A percentile compares a stretch with the other conserved stretches of the same genome.
These are phyloP conservation scores for Neurospora sp. DNA, from an alignment of 495 filamentous ascomycete species.

Conservation along the genomic window DNA sequence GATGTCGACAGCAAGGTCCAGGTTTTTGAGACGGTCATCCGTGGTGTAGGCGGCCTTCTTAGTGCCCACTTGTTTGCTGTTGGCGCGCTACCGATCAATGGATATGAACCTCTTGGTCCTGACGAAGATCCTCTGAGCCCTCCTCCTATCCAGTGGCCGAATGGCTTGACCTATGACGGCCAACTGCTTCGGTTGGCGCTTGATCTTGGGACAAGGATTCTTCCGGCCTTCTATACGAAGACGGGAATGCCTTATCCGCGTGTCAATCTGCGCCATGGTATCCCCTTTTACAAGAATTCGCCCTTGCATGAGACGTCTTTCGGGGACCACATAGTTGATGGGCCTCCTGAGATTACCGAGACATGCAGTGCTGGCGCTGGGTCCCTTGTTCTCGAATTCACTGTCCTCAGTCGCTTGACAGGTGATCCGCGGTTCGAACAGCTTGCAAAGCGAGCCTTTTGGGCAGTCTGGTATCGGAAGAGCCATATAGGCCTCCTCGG, in stretches of 20 bases:
- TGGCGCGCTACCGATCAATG: conserved; percentile 73
- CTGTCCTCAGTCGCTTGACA: conserved; percentile 77
- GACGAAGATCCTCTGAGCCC: conserved; percentile 26
- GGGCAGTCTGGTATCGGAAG: conserved; percentile 83
- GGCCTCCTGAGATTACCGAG: conserved; percentile 69
- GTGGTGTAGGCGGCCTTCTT: conserved; percentile 81
- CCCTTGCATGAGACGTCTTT: conserved; percentile 44
- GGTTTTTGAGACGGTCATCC: conserved; percentile 94
- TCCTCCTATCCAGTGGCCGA: conserved; percentile 56
- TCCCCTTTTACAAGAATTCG: conserved; percentile 81
- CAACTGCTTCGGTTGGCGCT: conserved; percentile 77
- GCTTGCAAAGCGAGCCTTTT: conserved; percentile 83
- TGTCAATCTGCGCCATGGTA: conserved; percentile 84
- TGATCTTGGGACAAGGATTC: conserved; percentile 70
- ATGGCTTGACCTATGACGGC: conserved; percentile 76
- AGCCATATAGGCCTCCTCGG: conserved; percentile 84
- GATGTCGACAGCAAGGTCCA: conserved; percentile 97
- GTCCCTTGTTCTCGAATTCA: conserved; percentile 87
- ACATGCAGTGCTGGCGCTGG: conserved; percentile 95
- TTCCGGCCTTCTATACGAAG: conserved; percentile 80
- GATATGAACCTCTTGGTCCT: conserved; percentile 47
- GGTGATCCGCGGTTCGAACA: conserved; percentile 80
- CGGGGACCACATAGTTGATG: conserved; percentile 20
- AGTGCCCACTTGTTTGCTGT: conserved; percentile 90
- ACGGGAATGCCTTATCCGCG: conserved; percentile 92